phyloP scores from a whole-genome alignment of 306 rosid species.

The Luffa acutangula region DNA sequence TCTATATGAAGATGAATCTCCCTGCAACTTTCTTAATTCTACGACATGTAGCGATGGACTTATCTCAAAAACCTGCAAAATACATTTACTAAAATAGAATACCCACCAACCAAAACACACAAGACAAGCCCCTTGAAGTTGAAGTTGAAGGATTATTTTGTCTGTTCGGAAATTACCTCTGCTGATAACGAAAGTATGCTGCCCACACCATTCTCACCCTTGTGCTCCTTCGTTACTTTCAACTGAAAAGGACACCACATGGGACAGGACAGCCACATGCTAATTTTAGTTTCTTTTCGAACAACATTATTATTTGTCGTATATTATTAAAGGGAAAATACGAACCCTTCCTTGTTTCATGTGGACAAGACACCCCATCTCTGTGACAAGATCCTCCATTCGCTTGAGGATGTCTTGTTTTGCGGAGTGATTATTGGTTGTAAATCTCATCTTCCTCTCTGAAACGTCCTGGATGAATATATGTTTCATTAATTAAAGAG shows the following conservation, averaged over 20 bases:
- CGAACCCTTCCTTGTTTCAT: slow-evolving; percentile 66
- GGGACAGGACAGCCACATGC: background rate
- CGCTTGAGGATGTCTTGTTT: slow-evolving; percentile 40
- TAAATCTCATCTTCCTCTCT: slow-evolving; percentile 79
- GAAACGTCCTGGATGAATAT: slow-evolving; percentile 32
- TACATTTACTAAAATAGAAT: background rate
- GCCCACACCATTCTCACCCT: slow-evolving; percentile 33
- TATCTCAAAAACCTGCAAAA: slow-evolving; percentile 66
- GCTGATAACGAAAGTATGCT: slow-evolving; percentile 43
- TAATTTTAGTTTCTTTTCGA: background rate
- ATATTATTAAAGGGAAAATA: no score
- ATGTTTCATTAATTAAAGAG: no score
- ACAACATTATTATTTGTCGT: no score
- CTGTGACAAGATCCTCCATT: slow-evolving; percentile 48
- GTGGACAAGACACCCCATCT: slow-evolving; percentile 57
- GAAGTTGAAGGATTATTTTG: background rate
- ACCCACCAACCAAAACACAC: background rate
- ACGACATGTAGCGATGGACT: slow-evolving; percentile 58
- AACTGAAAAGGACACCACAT: slow-evolving; percentile 34
- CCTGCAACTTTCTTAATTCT: slow-evolving; percentile 64
- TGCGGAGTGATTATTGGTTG: slow-evolving; percentile 54
- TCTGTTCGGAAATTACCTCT: slow-evolving; percentile 39
- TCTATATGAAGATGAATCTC: slow-evolving; percentile 74
- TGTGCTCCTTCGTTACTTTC: slow-evolving; percentile 52
- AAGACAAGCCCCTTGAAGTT: no score